Evolutionary conservation across 108 stramenopile species (phyloP), one percentile per base, ranked within the genome.

Genomic region (Pseudonitzschia pungens): DNA sequence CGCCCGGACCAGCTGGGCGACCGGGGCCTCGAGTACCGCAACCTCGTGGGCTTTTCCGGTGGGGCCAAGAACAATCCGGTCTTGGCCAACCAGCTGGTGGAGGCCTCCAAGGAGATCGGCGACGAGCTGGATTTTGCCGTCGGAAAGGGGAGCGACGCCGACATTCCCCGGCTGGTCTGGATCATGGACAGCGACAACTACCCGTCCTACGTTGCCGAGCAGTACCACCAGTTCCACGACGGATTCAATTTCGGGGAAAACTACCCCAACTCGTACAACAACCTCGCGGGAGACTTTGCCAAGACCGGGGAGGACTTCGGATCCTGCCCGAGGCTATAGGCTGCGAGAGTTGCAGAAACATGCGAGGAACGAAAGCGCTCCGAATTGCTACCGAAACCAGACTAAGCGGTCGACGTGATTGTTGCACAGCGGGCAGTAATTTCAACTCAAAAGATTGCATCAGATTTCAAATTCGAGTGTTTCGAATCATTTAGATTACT

Each of bases 1-100:
- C 22, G 91, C 83, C 74, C 87, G 75, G 50, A 84, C 83, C 75
- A 76, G 45, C 27, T 45, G 42, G 75, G 75, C 68, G 95, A 97
- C 55, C 81, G 88, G 45, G 96, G 96, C 14, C 79, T 83, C 5
- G 96, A 97, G 71, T 97, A 97, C 66, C 86, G 92, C 54, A 84
- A 81, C 44, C 67, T 92, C 22, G 68, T 92, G 4, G 92, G 92
- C 16, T 72, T 92, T 41, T 86, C 84, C 22, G 89, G 89, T 42
- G 92, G 92, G 4, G 71, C 73, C 0, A 77, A 77, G 2, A 67
- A 83, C 64, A 69, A n/a, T n/a, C n/a, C 81, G 31, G 62, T 45
- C 42, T 76, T 83, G 60, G 26, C 75, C 11, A 78, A 76, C 29
- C 65, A 62, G 55, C 78, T 92, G 6, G 77, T 84, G 40, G 73